Evolutionary conservation across 2,329 filamentous ascomycete species (phyloP).

Genomic region (Aspergillus quadricinctus): DNA sequence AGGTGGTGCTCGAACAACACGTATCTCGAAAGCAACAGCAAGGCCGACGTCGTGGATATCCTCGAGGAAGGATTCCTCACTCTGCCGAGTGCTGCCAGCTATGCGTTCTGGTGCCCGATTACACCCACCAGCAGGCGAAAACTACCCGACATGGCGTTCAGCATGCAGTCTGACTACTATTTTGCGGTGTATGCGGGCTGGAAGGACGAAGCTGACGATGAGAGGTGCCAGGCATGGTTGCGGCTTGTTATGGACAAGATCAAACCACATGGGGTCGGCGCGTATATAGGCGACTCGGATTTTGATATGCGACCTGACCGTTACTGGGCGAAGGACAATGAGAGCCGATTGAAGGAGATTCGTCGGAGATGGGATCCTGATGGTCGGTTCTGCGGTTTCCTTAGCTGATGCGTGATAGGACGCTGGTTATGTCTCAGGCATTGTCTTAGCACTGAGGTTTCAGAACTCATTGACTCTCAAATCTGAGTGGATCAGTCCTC

Average conservation of each 20-base stretch:
- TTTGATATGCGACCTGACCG: background rate
- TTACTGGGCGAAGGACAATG: background rate
- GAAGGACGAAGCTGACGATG: slow-evolving; percentile 25
- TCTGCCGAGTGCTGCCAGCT: background rate
- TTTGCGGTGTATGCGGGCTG: slow-evolving; percentile 50
- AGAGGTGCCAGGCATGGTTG: background rate
- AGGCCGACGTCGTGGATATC: slow-evolving; percentile 44
- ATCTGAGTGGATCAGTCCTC: too few species aligned
- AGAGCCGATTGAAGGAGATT: background rate
- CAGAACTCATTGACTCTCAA: too few species aligned
- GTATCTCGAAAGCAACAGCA: slow-evolving; percentile 47
- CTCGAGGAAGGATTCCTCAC: background rate
- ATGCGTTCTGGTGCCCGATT: background rate
- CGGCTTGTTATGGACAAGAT: background rate
- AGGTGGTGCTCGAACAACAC: slow-evolving; percentile 51
- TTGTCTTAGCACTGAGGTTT: too few species aligned
- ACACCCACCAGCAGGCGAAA: slow-evolving; percentile 28
- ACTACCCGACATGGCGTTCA: slow-evolving; percentile 48
- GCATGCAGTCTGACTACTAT: slow-evolving; percentile 52
- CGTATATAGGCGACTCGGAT: slow-evolving; percentile 1
- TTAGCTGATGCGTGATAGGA: background rate
- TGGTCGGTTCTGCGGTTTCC: background rate
- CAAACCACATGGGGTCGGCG: background rate
- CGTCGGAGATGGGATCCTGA: background rate
- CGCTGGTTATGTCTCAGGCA: too few species aligned